Conservation (phyloP, 2,329 filamentous ascomycete species). For the Aureobasidium sp. region DNA sequence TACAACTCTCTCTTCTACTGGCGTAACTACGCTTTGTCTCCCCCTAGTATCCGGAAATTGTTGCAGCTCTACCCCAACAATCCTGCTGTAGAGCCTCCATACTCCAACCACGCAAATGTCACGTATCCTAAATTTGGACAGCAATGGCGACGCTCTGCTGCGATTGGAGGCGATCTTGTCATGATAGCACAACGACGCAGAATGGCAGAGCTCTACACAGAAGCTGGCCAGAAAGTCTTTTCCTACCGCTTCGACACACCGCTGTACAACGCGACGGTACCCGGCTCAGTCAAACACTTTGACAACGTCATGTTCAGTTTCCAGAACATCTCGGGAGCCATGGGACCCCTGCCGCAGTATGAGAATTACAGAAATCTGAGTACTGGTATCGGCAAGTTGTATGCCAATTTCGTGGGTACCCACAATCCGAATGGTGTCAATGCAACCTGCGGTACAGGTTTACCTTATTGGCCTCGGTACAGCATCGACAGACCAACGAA, state of each 20-base stretch:
- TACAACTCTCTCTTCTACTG: constrained; percentile 35
- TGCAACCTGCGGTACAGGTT: constrained; percentile 14
- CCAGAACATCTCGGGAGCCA: constrained; percentile 40
- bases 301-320: constrained; percentile 44
- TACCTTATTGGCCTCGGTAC: constrained; percentile 38
- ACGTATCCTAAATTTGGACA: constrained; percentile 28
- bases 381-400: constrained; percentile 32
- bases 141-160: constrained; percentile 35
- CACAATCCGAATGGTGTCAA: constrained; percentile 34
- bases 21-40: constrained; percentile 39
- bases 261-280: constrained; percentile 33
- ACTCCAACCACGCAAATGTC: constrained; percentile 21
- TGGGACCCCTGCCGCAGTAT: constrained; percentile 36
- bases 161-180: constrained; percentile 41
- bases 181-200: constrained; percentile 41
- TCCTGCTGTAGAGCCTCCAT: constrained; percentile 39
- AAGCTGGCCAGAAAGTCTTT: constrained; percentile 31
- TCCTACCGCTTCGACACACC: constrained; percentile 44
- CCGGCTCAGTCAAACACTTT: constrained; percentile 40
- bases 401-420: constrained; percentile 36
- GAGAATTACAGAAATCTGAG: constrained; percentile 32
- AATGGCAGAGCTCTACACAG: constrained; percentile 34
- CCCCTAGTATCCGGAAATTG: constrained; percentile 35
- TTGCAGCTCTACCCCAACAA: constrained; percentile 42
- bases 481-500: constrained; percentile 32